Percentiles rank a stretch among this genome's conserved stretches.
Evolutionary conservation across 2,329 filamentous ascomycete species (phyloP).

Genomic region (Lachnellula suecica): DNA sequence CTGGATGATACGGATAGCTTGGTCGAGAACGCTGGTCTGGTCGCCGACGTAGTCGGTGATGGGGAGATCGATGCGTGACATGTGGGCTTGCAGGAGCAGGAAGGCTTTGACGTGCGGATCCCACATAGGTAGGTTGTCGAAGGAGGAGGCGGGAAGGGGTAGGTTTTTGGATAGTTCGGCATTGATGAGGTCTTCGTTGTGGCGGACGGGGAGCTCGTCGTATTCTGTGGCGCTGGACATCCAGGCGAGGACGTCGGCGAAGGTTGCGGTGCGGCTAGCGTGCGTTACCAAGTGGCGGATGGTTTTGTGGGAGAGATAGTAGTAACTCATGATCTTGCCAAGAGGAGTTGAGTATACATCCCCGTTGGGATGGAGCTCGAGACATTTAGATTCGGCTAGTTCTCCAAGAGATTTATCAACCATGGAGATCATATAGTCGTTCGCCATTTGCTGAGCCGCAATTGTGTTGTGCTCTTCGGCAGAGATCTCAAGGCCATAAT

Average conservation of each 20-base stretch:
- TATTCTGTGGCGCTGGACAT: conserved; percentile 94
- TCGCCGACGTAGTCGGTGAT: conserved; percentile 98
- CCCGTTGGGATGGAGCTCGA: conserved; percentile 79
- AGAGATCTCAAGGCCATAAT: conserved; percentile 93
- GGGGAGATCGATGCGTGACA: conserved; percentile 87
- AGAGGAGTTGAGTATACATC: conserved; percentile 87
- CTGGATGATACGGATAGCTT: conserved; percentile 95
- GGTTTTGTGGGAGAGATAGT: conserved; percentile 94
- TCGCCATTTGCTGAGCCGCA: conserved; percentile 80
- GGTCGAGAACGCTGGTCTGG: conserved; percentile 84
- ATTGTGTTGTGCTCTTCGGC: conserved; percentile 89
- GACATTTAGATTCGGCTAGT: conserved; percentile 80
- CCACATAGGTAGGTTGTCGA: conserved; percentile 82
- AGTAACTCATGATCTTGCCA: conserved; percentile 99
- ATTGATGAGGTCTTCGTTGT: conserved; percentile 98
- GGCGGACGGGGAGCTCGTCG: conserved; percentile 93
- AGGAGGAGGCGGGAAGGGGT: conserved; percentile 49
- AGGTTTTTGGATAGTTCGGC: conserved; percentile 82
- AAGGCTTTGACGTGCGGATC: conserved; percentile 98
- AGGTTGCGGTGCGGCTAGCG: conserved; percentile 72
- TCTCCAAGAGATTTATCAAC: conserved; percentile 84
- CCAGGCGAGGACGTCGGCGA: conserved; percentile 84
- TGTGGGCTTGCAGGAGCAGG: conserved; percentile 89
- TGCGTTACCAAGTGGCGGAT: conserved; percentile 80
- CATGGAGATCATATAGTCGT: conserved; percentile 92